phyloP scores from a whole-genome alignment of 768 basidiomycete genomes.

The Hypsizygus marmoreus region DNA sequence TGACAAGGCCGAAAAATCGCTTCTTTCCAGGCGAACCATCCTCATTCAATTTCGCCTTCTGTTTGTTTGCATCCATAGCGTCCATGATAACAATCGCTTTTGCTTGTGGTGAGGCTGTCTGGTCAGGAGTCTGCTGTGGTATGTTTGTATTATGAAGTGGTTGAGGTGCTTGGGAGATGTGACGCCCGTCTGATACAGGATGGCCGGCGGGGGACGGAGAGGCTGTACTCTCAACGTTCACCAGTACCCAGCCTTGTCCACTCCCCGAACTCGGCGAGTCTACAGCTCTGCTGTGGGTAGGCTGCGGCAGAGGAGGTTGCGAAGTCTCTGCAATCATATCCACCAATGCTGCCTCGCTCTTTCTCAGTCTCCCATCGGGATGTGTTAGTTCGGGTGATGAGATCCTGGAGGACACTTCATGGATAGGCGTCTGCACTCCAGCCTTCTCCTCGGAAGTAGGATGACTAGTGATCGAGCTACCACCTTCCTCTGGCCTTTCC shows the following conservation, averaged over 20 bases:
- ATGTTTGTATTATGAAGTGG: too few species aligned
- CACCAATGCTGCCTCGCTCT: constrained; percentile 66
- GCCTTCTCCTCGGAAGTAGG: constrained; percentile 26
- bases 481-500: constrained; percentile 38
- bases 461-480: constrained; percentile 6
- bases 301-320: constrained; percentile 19
- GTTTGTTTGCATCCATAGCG: constrained; percentile 53
- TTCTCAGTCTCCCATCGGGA: constrained; percentile 44
- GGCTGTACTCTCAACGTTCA: constrained; percentile 53
- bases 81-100: constrained; percentile 67
- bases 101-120: too few species aligned
- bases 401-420: constrained; percentile 53
- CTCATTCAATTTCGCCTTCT: constrained; percentile 31
- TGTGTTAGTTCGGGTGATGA: constrained; percentile 55
- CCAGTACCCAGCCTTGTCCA: constrained; percentile 65
- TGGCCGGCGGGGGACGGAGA: constrained; percentile 7
- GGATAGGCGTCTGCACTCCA: constrained; percentile 35
- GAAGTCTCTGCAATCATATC: constrained; percentile 44
- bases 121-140: background rate
- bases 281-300: background rate
- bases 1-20: constrained; percentile 40
- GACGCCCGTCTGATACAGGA: background rate
- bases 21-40: constrained; percentile 17
- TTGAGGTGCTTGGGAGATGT: too few species aligned
- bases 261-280: constrained; percentile 25